Evolutionary conservation across 1,284 basidiomycete genomes (phyloP), one percentile per base, ranked within the genome.

Genomic region (Cryptococcus hybrid): DNA sequence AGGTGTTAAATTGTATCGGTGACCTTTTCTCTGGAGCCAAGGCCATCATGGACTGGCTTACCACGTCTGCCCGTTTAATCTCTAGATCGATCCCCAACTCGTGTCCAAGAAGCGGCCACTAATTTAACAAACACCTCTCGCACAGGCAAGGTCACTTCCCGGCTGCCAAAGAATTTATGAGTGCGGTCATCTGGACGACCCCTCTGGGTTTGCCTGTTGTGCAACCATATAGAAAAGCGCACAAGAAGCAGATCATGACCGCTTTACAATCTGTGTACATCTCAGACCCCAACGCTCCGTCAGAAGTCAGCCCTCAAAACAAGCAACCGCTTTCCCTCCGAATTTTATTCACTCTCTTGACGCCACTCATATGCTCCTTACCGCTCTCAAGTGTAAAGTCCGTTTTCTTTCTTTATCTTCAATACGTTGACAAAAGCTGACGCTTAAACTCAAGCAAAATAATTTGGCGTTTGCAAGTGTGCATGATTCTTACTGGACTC

Each of bases 401-500:
- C 61, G 85, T 80, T 8, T 30, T 42, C 38, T 35, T 57, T 42
- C 51, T 24, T 45, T 12, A n/a, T 49, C 30, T 7, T 40, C 9
- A 8, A 2, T 9, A 1, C 2, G 35, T 12, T 51, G 5, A 30
- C 46, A n/a, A 15, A 18, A 18, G 24, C 12, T 44, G 40, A 40
- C 40, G 15, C 0, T 40, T 11, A 36, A 13, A 30, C 48, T 36
- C 40, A 11, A 89, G 87, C 83, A 85, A 15, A 83, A 84, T 68
- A 82, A 81, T 49, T 74, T 96, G 59, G 88, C 88, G 0, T 98
- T 98, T 74, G 95, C 94, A 0, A 90, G 92, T 2, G 96, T 99
- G 11, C 95, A 99, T 77, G 96, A 99, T 75, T 97, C 93, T 1
- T 99, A 98, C 80, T 99, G 95, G 95, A 98, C 95, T 6, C 95